Conservation (phyloP, 2,329 filamentous ascomycete genomes). For the Venturiaceae sp. region DNA sequence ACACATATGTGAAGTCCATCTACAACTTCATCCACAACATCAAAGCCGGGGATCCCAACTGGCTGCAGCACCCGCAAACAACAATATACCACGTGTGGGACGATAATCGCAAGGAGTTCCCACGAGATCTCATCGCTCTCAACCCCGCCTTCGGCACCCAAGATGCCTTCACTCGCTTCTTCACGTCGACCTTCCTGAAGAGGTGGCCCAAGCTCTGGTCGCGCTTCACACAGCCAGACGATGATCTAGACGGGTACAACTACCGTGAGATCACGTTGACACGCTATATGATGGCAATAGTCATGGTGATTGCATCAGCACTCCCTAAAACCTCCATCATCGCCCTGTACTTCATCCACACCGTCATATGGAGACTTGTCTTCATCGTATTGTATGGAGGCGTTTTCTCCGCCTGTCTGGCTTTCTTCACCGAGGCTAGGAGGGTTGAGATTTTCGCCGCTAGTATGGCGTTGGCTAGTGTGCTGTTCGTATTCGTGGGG, state of each 20-base stretch:
- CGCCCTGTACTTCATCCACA: too few relatives aligned
- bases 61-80: neutral
- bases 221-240: neutral
- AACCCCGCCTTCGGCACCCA: neutral
- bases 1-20: neutral
- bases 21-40: neutral
- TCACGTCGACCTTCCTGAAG: neutral
- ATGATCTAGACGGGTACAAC: neutral
- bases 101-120: neutral
- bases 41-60: neutral
- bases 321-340: too few relatives aligned
- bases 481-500: too few relatives aligned
- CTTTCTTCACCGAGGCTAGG: too few relatives aligned
- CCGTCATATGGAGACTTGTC: too few relatives aligned
- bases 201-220: neutral
- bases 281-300: too few relatives aligned
- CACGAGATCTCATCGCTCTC: neutral
- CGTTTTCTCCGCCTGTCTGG: too few relatives aligned
- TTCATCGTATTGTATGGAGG: too few relatives aligned
- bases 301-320: too few relatives aligned
- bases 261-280: too few relatives aligned
- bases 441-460: too few relatives aligned
- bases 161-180: neutral
- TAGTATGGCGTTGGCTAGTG: too few relatives aligned
- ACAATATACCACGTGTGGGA: neutral